These are phyloP conservation scores for Aspergillus mulundensis DNA, from an alignment of 495 filamentous ascomycete genomes.

Conservation along the genomic window DNA sequence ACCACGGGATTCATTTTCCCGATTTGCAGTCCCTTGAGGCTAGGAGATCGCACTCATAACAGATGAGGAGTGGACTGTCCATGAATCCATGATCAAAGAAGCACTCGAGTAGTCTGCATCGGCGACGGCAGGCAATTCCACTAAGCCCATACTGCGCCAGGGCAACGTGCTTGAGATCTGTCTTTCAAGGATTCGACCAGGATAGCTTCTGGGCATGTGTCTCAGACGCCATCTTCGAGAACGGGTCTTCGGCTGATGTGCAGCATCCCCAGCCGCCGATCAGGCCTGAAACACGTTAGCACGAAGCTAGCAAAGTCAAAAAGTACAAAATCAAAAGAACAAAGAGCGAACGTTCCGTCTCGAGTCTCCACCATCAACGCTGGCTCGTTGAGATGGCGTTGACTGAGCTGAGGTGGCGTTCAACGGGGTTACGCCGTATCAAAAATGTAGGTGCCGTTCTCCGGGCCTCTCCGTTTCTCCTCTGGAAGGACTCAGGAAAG, in stretches of 20 bases:
- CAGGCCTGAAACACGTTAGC: constrained; percentile 19
- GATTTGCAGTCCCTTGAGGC: background rate
- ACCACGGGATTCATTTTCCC: background rate
- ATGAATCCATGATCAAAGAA: background rate
- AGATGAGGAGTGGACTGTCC: background rate
- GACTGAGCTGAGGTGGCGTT: background rate
- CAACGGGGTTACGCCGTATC: background rate
- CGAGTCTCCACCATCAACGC: background rate
- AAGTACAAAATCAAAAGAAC: constrained; percentile 3
- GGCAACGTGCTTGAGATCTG: constrained; percentile 1
- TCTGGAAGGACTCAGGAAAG: background rate
- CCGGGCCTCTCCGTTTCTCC: background rate
- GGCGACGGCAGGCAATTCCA: background rate
- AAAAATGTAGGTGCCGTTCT: background rate
- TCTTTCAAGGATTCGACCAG: background rate
- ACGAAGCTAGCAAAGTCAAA: constrained; percentile 1
- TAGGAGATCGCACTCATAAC: background rate
- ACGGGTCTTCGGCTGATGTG: constrained; percentile 14
- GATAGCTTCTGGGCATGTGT: background rate
- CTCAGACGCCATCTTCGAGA: background rate
- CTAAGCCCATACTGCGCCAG: background rate
- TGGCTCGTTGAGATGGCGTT: background rate
- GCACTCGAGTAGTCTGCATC: background rate
- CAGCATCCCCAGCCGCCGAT: constrained; percentile 21
- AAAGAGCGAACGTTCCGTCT: background rate